Evolutionary conservation across 176 grass and related monocot genomes (phyloP).

Genomic region (Oryza australiensis): DNA sequence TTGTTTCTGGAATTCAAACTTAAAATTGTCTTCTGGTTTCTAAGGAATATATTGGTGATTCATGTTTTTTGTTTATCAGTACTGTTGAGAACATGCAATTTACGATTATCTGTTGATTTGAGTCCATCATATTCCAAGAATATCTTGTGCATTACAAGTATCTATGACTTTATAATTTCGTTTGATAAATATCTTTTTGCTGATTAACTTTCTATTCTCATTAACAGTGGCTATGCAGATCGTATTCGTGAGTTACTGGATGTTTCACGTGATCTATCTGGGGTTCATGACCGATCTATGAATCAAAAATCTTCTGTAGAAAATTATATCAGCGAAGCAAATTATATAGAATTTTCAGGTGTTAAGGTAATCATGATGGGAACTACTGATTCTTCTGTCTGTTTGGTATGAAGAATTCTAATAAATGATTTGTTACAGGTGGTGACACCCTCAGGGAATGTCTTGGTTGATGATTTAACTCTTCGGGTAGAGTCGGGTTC

Average conservation of each 20-base stretch:
- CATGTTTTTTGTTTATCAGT: not conserved
- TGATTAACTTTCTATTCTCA: conserved; percentile 17
- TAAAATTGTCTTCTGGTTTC: not conserved
- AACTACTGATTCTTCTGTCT: not conserved
- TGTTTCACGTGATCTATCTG: conserved; percentile 77
- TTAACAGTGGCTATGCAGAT: conserved; percentile 87
- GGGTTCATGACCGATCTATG: conserved; percentile 43
- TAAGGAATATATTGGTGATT: conserved; percentile 21
- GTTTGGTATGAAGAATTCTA: conserved; percentile 25
- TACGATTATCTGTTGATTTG: conserved; percentile 5
- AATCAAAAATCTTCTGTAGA: conserved; percentile 44
- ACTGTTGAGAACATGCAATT: not conserved
- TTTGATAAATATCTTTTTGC: conserved; percentile 6
- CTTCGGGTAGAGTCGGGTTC: conserved; percentile 86
- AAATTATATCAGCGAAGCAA: conserved; percentile 91
- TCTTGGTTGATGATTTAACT: conserved; percentile 85
- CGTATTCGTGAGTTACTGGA: conserved; percentile 90
- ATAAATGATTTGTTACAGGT: conserved; percentile 63
- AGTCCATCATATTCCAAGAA: not conserved
- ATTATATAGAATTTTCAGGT: conserved; percentile 92
- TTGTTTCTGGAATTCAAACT: not conserved
- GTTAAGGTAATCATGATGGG: conserved; percentile 67
- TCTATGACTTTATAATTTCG: not conserved
- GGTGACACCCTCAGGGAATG: conserved; percentile 89
- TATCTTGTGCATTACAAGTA: conserved; percentile 20